phyloP scores from a whole-genome alignment of 495 filamentous ascomycete genomes.

The Alectoria sarmentosa region DNA sequence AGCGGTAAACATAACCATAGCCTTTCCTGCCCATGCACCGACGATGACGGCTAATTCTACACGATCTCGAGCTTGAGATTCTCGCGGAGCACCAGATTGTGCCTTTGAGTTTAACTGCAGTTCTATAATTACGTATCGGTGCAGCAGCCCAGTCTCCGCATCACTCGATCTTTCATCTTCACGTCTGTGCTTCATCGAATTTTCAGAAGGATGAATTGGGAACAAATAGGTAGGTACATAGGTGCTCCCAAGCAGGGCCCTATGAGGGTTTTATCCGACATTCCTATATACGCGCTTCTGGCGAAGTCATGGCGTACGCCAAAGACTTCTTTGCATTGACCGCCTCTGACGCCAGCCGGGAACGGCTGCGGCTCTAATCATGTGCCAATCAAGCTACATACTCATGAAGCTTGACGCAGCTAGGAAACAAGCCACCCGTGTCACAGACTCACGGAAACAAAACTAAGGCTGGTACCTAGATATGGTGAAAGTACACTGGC shows the following conservation, averaged over 20 bases:
- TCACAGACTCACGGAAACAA: background rate
- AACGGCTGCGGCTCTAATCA: slow-evolving; percentile 1
- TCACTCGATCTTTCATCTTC: background rate
- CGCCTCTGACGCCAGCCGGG: background rate
- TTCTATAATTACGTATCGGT: background rate
- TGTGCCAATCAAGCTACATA: background rate
- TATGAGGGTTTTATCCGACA: background rate
- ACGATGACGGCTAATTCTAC: background rate
- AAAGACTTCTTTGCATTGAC: background rate
- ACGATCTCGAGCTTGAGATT: background rate
- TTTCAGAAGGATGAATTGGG: background rate
- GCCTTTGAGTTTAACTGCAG: background rate
- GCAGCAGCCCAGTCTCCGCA: background rate
- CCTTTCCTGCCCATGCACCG: background rate
- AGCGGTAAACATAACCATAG: background rate
- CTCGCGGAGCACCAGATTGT: background rate
- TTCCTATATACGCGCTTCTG: background rate
- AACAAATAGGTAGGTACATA: background rate
- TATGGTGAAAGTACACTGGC: background rate
- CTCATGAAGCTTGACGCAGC: background rate
- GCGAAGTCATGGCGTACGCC: background rate
- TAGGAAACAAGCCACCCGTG: slow-evolving; percentile 1
- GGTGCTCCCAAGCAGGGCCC: background rate
- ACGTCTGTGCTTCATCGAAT: background rate
- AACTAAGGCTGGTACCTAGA: background rate